Base-by-base conservation (phyloP, 208 protist species). In the Leishmania turanica region DNA sequence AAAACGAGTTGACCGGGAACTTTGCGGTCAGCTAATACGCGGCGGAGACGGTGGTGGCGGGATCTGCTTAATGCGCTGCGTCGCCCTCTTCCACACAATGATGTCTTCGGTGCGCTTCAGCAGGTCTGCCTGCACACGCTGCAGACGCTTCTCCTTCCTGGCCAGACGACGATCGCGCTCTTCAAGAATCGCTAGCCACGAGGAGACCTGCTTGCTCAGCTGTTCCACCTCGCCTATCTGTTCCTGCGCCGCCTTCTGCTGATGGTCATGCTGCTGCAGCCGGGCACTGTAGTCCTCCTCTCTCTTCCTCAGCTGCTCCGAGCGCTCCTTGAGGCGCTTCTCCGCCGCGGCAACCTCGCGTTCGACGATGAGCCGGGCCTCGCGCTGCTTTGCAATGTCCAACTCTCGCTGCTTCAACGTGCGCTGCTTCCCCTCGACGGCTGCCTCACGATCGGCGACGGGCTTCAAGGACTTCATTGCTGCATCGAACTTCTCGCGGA, bases 161-260 rank as follows among this genome's bases (percentile, higher is more conserved):
- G 81, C 69, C 62, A 95, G 72, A 27, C 82, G 79, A 24, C 78
- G 83, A 69, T 97, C 88, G 31, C 94, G 88, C 76, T 91, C 90
- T 77, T 97, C 89, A 0, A 97, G 79, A 54, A 93, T 95, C 24
- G 85, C 84, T 69, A 97, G 79, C 91, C 92, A 96, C 83, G 78
- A 88, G 11, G 90, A 82, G 53, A 96, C 92, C 70, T 82, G 85
- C 76, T 89, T 89, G 65, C 87, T 86, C 37, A 97, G 88, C 79
- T 83, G 77, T 79, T 97, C 93, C 77, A 97, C 91, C 77, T 91
- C 91, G 34, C 70, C 77, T 42, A 96, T 89, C 56, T 81, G 79
- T 66, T 65, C 69, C 86, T 93, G 92, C 69, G 95, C 84, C 40
- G 78, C 70, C 80, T 86, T 79, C 81, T 97, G 90, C 64, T 85